Evolutionary conservation across 2,329 filamentous ascomycete genomes (phyloP).

Genomic region (Fusarium sp.): DNA sequence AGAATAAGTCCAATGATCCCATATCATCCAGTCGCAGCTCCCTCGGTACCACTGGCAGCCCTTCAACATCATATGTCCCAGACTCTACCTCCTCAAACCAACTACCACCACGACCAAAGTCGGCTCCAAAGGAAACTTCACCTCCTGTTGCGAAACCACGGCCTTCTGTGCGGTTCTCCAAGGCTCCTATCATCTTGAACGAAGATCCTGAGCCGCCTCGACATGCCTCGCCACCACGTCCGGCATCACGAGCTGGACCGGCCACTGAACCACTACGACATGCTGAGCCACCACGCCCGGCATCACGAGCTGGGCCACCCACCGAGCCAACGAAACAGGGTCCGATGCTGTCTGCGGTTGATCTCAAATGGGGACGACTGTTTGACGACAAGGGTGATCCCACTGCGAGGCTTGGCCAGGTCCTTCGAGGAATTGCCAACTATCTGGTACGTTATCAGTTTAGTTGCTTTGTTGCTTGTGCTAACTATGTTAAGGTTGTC

Average conservation of each 20-base stretch:
- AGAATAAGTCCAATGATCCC: neutral
- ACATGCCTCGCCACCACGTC: conserved; percentile 3
- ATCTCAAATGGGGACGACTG: conserved; percentile 80
- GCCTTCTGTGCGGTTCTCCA: conserved; percentile 50
- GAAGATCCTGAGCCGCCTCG: conserved; percentile 19
- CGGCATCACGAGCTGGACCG: neutral
- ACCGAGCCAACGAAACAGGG: conserved; percentile 6
- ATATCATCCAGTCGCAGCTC: conserved; percentile 21
- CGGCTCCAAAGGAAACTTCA: conserved; percentile 9
- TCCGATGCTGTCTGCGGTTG: conserved; percentile 59
- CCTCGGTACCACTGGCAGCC: conserved; percentile 7
- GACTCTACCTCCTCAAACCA: conserved; percentile 36
- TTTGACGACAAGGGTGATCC: conserved; percentile 77
- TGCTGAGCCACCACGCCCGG: conserved; percentile 3
- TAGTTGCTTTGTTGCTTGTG: neutral
- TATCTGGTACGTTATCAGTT: conserved; percentile 69
- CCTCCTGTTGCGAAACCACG: conserved; percentile 35
- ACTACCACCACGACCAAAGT: conserved; percentile 18
- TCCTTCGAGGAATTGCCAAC: conserved; percentile 78
- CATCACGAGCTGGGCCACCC: conserved; percentile 14
- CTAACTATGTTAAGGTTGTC: conserved; percentile 45
- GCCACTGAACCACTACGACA: neutral
- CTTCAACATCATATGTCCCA: conserved; percentile 38
- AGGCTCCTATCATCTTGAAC: conserved; percentile 46
- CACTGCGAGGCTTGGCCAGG: conserved; percentile 75